A percentile compares a stretch with the other conserved stretches of the same genome.
Conservation (phyloP, 1,284 basidiomycete species). For the Filobasidium uniguttulatum region DNA sequence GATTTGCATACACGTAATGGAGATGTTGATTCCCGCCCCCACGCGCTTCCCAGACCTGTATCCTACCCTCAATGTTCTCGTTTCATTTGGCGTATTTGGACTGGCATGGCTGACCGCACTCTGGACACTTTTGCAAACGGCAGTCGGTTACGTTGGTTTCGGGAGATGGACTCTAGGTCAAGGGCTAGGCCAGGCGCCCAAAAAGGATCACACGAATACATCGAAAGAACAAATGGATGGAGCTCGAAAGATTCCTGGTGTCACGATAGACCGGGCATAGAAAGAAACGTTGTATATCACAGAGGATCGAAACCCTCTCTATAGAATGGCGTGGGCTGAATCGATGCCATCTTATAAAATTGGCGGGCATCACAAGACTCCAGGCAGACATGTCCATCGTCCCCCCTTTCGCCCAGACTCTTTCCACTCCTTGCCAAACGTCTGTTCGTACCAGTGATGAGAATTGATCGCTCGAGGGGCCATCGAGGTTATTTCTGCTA, state of each 20-base stretch:
- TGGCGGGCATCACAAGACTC: constrained; percentile 15
- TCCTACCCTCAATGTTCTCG: constrained; percentile 68
- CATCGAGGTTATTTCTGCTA: constrained; percentile 59
- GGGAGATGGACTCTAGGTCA: not conserved
- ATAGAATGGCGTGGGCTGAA: too few species aligned
- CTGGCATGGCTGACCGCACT: constrained; percentile 39
- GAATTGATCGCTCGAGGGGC: constrained; percentile 62
- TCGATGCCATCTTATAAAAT: too few species aligned
- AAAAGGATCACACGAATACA: too few species aligned
- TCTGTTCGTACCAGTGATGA: constrained; percentile 63
- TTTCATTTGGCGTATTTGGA: constrained; percentile 63
- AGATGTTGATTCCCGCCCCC: constrained; percentile 50
- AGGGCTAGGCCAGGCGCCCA: not conserved
- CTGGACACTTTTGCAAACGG: constrained; percentile 3
- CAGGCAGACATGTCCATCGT: constrained; percentile 53
- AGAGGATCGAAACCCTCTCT: too few species aligned
- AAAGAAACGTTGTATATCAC: too few species aligned
- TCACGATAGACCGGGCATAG: too few species aligned
- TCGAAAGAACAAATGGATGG: not conserved
- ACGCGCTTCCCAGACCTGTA: constrained; percentile 71
- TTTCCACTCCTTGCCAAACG: constrained; percentile 47
- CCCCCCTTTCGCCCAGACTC: constrained; percentile 42
- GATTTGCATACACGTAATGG: constrained; percentile 48
- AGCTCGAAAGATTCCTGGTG: too few species aligned
- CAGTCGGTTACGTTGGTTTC: constrained; percentile 2